phyloP scores from a whole-genome alignment of 1,284 basidiomycete genomes.

The Malassezia slooffiae region DNA sequence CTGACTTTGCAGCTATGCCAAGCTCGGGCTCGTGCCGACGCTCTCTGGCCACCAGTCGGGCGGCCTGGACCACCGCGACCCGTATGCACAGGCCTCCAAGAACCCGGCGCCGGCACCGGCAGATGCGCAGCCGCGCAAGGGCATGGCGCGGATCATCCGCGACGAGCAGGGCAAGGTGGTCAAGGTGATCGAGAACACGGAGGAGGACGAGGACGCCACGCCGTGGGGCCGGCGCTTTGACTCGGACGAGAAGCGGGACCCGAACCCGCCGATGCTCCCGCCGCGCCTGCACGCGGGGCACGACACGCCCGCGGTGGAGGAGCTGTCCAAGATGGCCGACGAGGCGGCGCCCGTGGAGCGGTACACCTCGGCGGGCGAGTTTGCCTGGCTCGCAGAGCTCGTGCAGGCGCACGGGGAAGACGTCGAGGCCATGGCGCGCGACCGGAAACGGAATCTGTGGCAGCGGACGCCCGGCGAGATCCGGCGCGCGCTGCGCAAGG shows the following conservation, averaged over 20 bases:
- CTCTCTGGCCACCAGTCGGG: constrained; percentile 21
- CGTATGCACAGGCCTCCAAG: constrained; percentile 4
- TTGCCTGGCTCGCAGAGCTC: constrained; percentile 58
- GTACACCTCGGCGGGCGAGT: constrained; percentile 62
- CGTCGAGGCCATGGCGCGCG: constrained; percentile 64
- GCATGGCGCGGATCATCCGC: constrained; percentile 72
- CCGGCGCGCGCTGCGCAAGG: constrained; percentile 45
- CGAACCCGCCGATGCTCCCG: constrained; percentile 12
- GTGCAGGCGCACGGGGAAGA: constrained; percentile 64
- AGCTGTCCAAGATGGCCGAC: constrained; percentile 51
- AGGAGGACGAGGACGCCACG: constrained; percentile 47
- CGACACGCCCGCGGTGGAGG: constrained; percentile 10
- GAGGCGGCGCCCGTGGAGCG: constrained; percentile 53
- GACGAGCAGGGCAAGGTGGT: constrained; percentile 71
- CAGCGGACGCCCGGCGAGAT: constrained; percentile 81
- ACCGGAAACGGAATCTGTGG: constrained; percentile 66
- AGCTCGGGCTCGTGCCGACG: constrained; percentile 59
- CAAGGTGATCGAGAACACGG: constrained; percentile 61
- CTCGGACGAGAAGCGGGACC: constrained; percentile 14
- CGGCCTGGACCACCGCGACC: constrained; percentile 19
- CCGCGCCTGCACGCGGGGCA: constrained; percentile 5
- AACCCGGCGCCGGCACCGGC: neutral
- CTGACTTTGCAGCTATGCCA: constrained; percentile 56
- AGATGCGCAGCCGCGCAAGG: constrained; percentile 48
- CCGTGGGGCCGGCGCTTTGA: constrained; percentile 42